Percentiles rank a stretch among this genome's conserved stretches.
phyloP scores from a whole-genome alignment of 2,329 filamentous ascomycete species.

The Fusarium sp. region DNA sequence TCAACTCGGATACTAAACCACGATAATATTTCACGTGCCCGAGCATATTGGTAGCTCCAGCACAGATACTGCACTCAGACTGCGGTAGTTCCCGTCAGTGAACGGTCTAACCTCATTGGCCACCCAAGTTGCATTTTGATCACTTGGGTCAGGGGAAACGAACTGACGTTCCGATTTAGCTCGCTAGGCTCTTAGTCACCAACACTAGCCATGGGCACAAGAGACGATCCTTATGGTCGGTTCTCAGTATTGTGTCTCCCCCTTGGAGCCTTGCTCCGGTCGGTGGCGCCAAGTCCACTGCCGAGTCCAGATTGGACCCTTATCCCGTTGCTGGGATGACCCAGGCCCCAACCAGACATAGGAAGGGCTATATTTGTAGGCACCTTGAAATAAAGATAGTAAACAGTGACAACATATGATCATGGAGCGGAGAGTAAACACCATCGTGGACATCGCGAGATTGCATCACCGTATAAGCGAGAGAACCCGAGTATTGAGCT shows the following conservation, averaged over 20 bases:
- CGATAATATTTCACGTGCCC: background rate
- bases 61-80: background rate
- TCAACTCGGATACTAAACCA: background rate
- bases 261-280: slow-evolving; percentile 19
- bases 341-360: background rate
- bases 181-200: background rate
- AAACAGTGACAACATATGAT: slow-evolving; percentile 1
- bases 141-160: slow-evolving; percentile 1
- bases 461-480: slow-evolving; percentile 27
- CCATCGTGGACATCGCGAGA: slow-evolving; percentile 20
- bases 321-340: slow-evolving; percentile 1
- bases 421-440: slow-evolving; percentile 8
- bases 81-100: slow-evolving; percentile 7
- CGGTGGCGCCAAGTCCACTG: slow-evolving; percentile 24
- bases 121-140: background rate
- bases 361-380: slow-evolving; percentile 3
- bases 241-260: background rate
- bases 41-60: background rate
- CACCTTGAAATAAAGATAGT: slow-evolving; percentile 5
- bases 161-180: slow-evolving; percentile 12
- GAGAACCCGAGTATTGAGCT: slow-evolving; percentile 30
- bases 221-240: slow-evolving; percentile 1
- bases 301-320: slow-evolving; percentile 24
- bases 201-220: background rate
- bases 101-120: slow-evolving; percentile 16